Conservation (phyloP, 83 land plant genomes). For the Picea abies region DNA sequence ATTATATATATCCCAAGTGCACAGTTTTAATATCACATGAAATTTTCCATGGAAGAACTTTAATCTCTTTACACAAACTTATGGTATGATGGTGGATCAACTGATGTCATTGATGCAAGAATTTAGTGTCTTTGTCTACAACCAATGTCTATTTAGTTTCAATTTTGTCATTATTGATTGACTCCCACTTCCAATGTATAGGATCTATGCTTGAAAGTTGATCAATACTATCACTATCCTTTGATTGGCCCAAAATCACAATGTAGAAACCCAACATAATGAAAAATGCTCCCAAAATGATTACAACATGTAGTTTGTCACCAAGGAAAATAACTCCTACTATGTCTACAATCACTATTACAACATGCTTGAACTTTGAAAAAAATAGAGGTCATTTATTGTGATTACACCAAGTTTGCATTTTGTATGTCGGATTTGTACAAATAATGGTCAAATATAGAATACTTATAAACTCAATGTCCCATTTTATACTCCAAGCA, state of each 20-base stretch:
- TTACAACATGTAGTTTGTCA: conserved; percentile 45
- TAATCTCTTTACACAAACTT: no score
- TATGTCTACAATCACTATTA: conserved; percentile 31
- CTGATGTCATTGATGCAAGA: no score
- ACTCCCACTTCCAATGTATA: neutral
- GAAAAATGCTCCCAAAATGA: conserved; percentile 26
- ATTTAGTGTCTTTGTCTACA: neutral
- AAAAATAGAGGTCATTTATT: conserved; percentile 49
- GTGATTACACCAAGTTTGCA: conserved; percentile 39
- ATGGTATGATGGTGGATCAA: no score
- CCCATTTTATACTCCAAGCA: conserved; percentile 37
- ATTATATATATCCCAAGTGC: no score
- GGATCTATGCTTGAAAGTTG: neutral
- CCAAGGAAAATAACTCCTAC: conserved; percentile 29
- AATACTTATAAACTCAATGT: conserved; percentile 27
- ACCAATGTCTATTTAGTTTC: neutral
- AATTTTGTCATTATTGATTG: neutral
- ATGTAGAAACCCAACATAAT: conserved; percentile 2
- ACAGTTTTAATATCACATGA: no score
- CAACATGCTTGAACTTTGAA: conserved; percentile 46
- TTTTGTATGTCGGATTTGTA: conserved; percentile 22
- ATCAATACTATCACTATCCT: conserved; percentile 1
- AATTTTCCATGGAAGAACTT: no score
- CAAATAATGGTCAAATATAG: conserved; percentile 41
- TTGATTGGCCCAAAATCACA: conserved; percentile 6